Evolutionary conservation across 805 yeast genomes (phyloP), one percentile per base, ranked within the genome.

Genomic region (Yarrowia osloensis): DNA sequence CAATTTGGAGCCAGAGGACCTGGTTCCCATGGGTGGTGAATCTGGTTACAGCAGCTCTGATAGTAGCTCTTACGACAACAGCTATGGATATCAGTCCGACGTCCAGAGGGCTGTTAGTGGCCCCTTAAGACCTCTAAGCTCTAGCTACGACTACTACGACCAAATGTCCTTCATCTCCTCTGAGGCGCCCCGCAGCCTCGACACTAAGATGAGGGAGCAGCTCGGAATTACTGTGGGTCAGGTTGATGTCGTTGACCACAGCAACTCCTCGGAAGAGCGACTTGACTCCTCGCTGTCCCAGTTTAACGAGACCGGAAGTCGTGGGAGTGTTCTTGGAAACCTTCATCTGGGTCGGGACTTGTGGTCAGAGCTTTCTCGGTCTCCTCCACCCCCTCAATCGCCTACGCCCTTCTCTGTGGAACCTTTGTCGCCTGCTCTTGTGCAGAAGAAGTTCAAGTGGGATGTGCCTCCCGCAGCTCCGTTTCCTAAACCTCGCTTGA

Each of bases 261-360:
- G 28, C 42, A 55, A 55, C 17, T 55, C 63, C 13, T 55, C 63
- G 5, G 63, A 55, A 8, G 63, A 55, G 37, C 22, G 63, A 26
- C 26, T 55, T 3, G 47, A 28, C 42, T 55, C 63, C 5, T 55
- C 63, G 4, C 12, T 55, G 49, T 55, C 63, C 7, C 63, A 55
- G 35, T 55, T 55, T 37, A 55, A 55, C 28, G 63, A 55, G 49
- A 55, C 49, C 12, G 63, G 63, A 39, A 55, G 63, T 19, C 46
- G 63, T 2, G 63, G 63, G 9, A 55, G 63, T 28, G 9, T 39
- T 19, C 37, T 55, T 2, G 63, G 63, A 1, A 55, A 37, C 17
- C 63, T 55, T 15, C 63, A 55, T 21, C 26, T 55, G 21, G 63
- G 63, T 3, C 47, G 63, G 19, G 63, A 55, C 28, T 40, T 55